Base-by-base conservation (phyloP, 208 protist species). In the Acanthamoeba castellanii region DNA sequence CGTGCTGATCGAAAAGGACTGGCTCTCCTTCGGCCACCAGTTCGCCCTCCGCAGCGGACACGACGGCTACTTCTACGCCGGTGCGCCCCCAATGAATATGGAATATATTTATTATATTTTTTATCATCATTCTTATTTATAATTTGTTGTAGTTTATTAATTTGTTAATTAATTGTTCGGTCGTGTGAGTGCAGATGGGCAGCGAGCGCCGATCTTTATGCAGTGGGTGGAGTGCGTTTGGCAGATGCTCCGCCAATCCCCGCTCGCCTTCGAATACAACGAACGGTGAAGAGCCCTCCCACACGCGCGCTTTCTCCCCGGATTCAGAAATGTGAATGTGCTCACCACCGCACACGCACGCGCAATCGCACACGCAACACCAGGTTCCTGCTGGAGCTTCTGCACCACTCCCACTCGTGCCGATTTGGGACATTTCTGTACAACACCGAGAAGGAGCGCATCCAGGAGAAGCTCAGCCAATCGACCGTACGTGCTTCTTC, bases 211-310 rank as follows among this genome's bases (percentile, higher is more conserved):
- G 22, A 98, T 99, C 61, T 99, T 99, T 92, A 74, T 98, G 52
- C 99, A 99, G 96, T 99, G 98, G 93, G 95, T 99, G 52, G 99
- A 99, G 85, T 98, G 97, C 78, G 98, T 99, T 37, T 99, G 97
- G 93, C 99, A 94, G 42, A 78, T 94, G 50, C 47, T 94, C 37
- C 50, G 76, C 22, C 91, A 94, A 27, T 84, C 25, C 20, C 91
- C 91, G 11, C 50, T 82, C 13, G 68, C 91, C 34, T 94, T 94
- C 42, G 91, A 94, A 25, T 94, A 64, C 70, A 94, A 94, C 55
- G 91, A 94, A 57, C 88, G 88, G 68, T 93, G 8, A 45, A 30
- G 4, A 42, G 37, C 20, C 59, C 76, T 85, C 45, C 57, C 68
- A 9, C 30, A 11, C 6, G 34, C 68, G 4, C 27, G 7, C 68